Conservation (phyloP, 1,139 yeast species). For the Yarrowia galli region DNA sequence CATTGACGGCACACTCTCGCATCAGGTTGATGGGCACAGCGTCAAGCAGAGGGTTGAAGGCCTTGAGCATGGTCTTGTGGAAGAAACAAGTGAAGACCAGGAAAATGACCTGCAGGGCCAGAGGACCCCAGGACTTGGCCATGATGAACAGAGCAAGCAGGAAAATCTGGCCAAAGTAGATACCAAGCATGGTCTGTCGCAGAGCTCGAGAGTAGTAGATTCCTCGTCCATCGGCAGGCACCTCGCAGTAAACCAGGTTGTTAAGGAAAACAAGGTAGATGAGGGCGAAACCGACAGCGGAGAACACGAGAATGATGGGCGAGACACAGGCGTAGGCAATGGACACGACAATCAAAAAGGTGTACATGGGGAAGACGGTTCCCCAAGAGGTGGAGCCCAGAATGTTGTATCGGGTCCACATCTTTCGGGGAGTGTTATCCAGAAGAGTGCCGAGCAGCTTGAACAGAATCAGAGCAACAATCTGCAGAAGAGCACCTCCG, state of each 20-base stretch:
- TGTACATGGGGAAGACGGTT: slow-evolving; percentile 82
- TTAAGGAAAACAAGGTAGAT: slow-evolving; percentile 81
- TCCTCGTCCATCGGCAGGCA: slow-evolving; percentile 80
- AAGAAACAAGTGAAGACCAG: slow-evolving; percentile 68
- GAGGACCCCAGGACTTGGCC: slow-evolving; percentile 95
- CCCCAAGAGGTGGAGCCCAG: slow-evolving; percentile 83
- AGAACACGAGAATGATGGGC: slow-evolving; percentile 76
- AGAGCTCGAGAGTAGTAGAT: slow-evolving; percentile 86
- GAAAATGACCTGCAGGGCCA: slow-evolving; percentile 74
- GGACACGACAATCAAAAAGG: slow-evolving; percentile 80
- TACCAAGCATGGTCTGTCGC: slow-evolving; percentile 85
- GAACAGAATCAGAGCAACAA: slow-evolving; percentile 73
- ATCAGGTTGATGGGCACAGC: slow-evolving; percentile 63
- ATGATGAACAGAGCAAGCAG: slow-evolving; percentile 84
- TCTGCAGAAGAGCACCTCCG: slow-evolving; percentile 80
- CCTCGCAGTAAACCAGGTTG: slow-evolving; percentile 75
- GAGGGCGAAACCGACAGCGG: slow-evolving; percentile 70
- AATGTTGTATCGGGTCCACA: slow-evolving; percentile 73
- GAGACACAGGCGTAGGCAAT: slow-evolving; percentile 83
- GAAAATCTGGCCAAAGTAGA: slow-evolving; percentile 87
- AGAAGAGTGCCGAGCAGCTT: slow-evolving; percentile 71
- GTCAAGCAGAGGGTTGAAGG: slow-evolving; percentile 73
- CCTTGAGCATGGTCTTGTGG: slow-evolving; percentile 65
- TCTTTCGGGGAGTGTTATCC: slow-evolving; percentile 86
- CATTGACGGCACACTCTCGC: slow-evolving; percentile 40